These are phyloP conservation scores for Coniochaeta prunicola DNA, from an alignment of 2,329 filamentous ascomycete genomes.

Conservation along the genomic window DNA sequence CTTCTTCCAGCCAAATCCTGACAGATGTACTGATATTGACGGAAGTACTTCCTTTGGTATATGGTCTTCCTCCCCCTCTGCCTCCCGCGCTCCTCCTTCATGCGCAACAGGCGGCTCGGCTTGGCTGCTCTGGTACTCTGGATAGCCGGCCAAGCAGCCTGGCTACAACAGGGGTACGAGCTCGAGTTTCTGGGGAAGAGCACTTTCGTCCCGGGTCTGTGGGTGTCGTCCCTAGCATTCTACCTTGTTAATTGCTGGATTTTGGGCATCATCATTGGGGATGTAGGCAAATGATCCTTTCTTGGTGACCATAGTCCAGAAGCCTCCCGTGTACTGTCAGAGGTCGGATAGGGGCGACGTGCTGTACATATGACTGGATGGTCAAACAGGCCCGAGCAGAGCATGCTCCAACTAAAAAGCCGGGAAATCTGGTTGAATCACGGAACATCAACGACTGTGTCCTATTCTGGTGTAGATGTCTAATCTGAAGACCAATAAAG, in stretches of 20 bases:
- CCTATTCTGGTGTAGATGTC: neutral
- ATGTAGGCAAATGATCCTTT: slow-evolving; percentile 36
- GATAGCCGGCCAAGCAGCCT: slow-evolving; percentile 67
- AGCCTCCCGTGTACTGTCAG: too few relatives aligned
- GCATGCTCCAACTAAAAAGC: neutral
- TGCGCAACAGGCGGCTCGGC: slow-evolving; percentile 54
- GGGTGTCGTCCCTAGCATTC: slow-evolving; percentile 67
- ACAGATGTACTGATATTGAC: slow-evolving; percentile 9
- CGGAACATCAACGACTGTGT: neutral
- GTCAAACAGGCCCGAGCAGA: too few relatives aligned
- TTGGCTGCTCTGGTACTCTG: slow-evolving; percentile 61
- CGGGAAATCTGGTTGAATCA: neutral
- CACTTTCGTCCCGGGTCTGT: slow-evolving; percentile 81
- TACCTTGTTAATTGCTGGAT: slow-evolving; percentile 86
- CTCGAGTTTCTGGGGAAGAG: slow-evolving; percentile 76
- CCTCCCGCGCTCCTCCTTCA: slow-evolving; percentile 70
- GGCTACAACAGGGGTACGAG: slow-evolving; percentile 68
- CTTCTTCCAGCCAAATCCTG: neutral
- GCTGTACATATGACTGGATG: neutral
- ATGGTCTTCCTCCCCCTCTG: slow-evolving; percentile 89
- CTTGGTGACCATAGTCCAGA: too few relatives aligned
- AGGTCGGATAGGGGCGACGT: neutral
- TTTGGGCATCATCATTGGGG: slow-evolving; percentile 68
- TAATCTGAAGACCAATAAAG: neutral
- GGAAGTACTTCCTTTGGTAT: slow-evolving; percentile 96